Conservation (phyloP, 2,329 filamentous ascomycete genomes). For the Ceratocystiopsis sp. region DNA sequence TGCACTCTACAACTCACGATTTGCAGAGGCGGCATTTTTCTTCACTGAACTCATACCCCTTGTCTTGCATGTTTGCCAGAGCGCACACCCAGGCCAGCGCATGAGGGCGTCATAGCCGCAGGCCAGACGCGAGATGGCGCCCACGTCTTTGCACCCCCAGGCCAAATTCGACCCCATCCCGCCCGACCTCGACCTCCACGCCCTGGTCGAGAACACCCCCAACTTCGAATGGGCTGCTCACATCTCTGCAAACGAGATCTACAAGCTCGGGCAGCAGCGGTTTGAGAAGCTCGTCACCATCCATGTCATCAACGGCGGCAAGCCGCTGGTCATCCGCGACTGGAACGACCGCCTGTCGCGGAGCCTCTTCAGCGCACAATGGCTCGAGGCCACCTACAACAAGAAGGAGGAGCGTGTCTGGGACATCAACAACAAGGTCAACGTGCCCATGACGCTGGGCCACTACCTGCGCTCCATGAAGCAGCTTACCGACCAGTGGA, state of each 20-base stretch:
- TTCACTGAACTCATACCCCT: no score
- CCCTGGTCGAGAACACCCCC: slow-evolving; percentile 56
- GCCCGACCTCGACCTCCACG: slow-evolving; percentile 62
- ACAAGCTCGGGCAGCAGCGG: slow-evolving; percentile 54
- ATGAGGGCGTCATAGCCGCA: no score
- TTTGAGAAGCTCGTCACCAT: slow-evolving; percentile 76
- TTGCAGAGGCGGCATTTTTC: no score
- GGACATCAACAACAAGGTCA: slow-evolving; percentile 54
- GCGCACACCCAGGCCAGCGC: no score
- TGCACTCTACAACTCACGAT: no score
- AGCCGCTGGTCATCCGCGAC: slow-evolving; percentile 79
- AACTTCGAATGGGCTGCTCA: slow-evolving; percentile 81
- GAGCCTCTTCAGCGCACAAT: slow-evolving; percentile 61
- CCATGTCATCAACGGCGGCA: slow-evolving; percentile 71
- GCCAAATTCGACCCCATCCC: slow-evolving; percentile 86
- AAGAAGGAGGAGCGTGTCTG: slow-evolving; percentile 74
- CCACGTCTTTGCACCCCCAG: slow-evolving; percentile 51
- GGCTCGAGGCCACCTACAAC: slow-evolving; percentile 64
- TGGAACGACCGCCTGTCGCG: slow-evolving; percentile 63
- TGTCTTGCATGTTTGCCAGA: no score
- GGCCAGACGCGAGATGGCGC: slow-evolving; percentile 41
- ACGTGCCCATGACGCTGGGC: slow-evolving; percentile 70
- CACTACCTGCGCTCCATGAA: slow-evolving; percentile 85
- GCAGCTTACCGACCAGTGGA: slow-evolving; percentile 70
- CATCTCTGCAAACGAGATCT: slow-evolving; percentile 63